Evolutionary conservation across 257 asterid genomes (phyloP).

Genomic region (Solanum pimpinellifolium): DNA sequence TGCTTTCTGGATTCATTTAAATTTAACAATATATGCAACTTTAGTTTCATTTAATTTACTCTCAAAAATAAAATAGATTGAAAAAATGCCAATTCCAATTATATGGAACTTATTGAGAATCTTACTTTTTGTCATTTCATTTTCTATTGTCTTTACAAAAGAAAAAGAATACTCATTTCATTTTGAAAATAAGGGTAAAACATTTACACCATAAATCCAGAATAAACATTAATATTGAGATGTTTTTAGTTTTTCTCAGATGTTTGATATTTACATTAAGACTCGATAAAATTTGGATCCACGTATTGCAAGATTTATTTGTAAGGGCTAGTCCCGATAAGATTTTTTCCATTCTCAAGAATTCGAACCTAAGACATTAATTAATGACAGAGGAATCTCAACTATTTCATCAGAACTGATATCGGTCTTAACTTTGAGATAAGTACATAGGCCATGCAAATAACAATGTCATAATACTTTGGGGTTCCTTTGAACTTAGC

Average conservation of each 20-base stretch:
- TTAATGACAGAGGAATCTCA: not conserved
- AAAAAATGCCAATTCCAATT: not conserved
- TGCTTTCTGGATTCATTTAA: not conserved
- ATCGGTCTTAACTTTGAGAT: not conserved
- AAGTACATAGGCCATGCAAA: not conserved
- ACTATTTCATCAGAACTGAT: not conserved
- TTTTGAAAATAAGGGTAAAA: not conserved
- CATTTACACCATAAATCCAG: not conserved
- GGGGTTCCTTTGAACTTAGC: not conserved
- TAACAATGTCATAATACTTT: not conserved
- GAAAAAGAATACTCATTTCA: not conserved
- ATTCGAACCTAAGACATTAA: fast-evolving
- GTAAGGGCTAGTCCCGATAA: not conserved
- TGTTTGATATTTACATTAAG: not conserved
- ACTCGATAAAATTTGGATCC: not conserved
- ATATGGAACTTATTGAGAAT: not conserved
- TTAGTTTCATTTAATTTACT: not conserved
- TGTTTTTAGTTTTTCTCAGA: not conserved
- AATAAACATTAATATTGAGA: not conserved
- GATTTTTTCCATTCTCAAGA: not conserved
- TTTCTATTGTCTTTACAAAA: not conserved
- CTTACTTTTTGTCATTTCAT: not conserved
- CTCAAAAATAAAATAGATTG: not conserved
- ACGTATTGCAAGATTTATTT: not conserved
- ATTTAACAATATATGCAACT: not conserved